Percentiles rank a stretch among this genome's conserved stretches.
phyloP scores from a whole-genome alignment of 2,329 filamentous ascomycete genomes.

The Aspergillus pseudoterreus region DNA sequence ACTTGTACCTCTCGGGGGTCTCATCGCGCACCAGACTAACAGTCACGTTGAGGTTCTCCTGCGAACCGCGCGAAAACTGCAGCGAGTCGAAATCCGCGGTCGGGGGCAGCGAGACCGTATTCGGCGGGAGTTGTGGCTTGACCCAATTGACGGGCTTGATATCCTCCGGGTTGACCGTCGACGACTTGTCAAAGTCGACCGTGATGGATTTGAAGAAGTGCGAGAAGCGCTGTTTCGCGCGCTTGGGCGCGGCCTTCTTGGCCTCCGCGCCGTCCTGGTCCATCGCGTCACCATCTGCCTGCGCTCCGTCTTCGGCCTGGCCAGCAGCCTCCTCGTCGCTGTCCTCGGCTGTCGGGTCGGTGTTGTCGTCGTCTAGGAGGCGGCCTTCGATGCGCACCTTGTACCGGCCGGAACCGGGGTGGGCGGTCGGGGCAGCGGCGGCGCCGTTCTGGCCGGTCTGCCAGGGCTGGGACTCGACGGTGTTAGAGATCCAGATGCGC shows the following conservation, averaged over 20 bases:
- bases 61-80: slow-evolving; percentile 84
- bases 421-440: slow-evolving; percentile 39
- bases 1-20: slow-evolving; percentile 74
- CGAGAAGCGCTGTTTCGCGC: slow-evolving; percentile 41
- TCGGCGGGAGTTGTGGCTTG: slow-evolving; percentile 61
- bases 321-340: slow-evolving; percentile 43
- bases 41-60: slow-evolving; percentile 87
- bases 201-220: slow-evolving; percentile 52
- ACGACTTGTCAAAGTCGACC: slow-evolving; percentile 49
- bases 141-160: slow-evolving; percentile 71
- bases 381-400: slow-evolving; percentile 89
- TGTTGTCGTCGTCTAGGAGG: slow-evolving; percentile 67
- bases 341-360: slow-evolving; percentile 50
- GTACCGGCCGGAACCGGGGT: slow-evolving; percentile 52
- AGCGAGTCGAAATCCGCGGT: slow-evolving; percentile 83
- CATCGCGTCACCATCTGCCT: slow-evolving; percentile 49
- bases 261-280: slow-evolving; percentile 53
- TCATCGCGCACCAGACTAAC: slow-evolving; percentile 85
- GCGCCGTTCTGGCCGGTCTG: slow-evolving; percentile 82
- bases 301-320: slow-evolving; percentile 30
- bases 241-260: slow-evolving; percentile 27
- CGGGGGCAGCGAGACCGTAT: slow-evolving; percentile 53
- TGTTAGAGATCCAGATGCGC: slow-evolving; percentile 93
- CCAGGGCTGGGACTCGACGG: slow-evolving; percentile 91
- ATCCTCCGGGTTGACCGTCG: slow-evolving; percentile 40